phyloP scores from a whole-genome alignment of 305 asterid species.

The Solanum hybrid region DNA sequence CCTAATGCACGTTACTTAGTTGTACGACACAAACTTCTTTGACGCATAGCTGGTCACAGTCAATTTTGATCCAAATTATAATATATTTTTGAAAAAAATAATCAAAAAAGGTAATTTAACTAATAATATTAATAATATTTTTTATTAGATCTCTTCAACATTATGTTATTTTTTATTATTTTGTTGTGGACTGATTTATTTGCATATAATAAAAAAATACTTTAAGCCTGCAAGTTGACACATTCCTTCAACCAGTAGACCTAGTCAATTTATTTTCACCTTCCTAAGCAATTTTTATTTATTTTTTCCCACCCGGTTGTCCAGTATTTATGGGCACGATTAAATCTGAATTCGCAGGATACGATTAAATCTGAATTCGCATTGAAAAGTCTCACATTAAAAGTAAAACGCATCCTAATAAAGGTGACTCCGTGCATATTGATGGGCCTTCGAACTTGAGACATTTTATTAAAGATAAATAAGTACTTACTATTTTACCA shows the following conservation, averaged over 20 bases:
- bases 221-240: background rate
- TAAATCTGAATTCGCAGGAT: rapidly evolving
- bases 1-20: slow-evolving; percentile 1
- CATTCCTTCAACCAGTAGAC: background rate
- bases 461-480: background rate
- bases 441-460: background rate
- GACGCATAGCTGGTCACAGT: background rate
- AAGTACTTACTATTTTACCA: background rate
- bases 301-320: background rate
- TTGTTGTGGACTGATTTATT: slow-evolving; percentile 9
- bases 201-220: background rate
- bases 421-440: too few species aligned
- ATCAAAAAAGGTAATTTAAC: background rate
- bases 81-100: rapidly evolving
- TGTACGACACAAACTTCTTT: background rate
- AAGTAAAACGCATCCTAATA: rapidly evolving
- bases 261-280: background rate
- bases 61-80: background rate
- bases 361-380: too few species aligned
- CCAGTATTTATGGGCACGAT: background rate
- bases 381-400: too few species aligned
- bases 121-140: background rate
- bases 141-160: background rate
- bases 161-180: background rate
- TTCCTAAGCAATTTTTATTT: background rate